phyloP scores from a whole-genome alignment of 345 rosid genomes.

The Luvunga scandens region DNA sequence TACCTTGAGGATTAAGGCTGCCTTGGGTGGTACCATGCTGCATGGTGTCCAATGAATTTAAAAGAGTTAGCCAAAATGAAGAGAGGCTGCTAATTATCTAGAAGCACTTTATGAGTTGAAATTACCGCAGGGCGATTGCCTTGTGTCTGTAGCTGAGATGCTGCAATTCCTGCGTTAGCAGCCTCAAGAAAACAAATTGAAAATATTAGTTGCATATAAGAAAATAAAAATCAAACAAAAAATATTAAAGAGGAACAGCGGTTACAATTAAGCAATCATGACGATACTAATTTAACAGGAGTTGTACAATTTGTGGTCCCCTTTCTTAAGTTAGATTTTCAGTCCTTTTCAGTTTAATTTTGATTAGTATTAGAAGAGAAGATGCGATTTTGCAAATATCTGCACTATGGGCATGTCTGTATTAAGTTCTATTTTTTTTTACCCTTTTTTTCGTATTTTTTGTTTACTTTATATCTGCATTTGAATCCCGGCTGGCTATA shows the following conservation, averaged over 20 bases:
- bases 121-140: constrained; percentile 19
- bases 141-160: not conserved
- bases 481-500: no score
- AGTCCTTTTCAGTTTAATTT: not conserved
- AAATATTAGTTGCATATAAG: not conserved
- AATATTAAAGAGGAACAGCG: not conserved
- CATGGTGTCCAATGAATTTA: not conserved
- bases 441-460: no score
- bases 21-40: constrained; percentile 34
- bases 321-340: not conserved
- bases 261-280: not conserved
- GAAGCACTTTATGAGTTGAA: not conserved
- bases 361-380: not conserved
- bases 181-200: constrained; percentile 3
- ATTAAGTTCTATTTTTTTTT: no score
- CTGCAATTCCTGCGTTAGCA: not conserved
- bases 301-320: not conserved
- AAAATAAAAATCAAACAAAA: not conserved
- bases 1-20: constrained; percentile 36
- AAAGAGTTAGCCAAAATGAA: not conserved
- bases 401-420: no score
- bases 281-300: no score
- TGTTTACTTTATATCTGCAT: no score
- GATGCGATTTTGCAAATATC: no score
- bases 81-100: not conserved